These are phyloP conservation scores for Fusarium sp. DNA, from an alignment of 2,329 filamentous ascomycete genomes.

Conservation along the genomic window DNA sequence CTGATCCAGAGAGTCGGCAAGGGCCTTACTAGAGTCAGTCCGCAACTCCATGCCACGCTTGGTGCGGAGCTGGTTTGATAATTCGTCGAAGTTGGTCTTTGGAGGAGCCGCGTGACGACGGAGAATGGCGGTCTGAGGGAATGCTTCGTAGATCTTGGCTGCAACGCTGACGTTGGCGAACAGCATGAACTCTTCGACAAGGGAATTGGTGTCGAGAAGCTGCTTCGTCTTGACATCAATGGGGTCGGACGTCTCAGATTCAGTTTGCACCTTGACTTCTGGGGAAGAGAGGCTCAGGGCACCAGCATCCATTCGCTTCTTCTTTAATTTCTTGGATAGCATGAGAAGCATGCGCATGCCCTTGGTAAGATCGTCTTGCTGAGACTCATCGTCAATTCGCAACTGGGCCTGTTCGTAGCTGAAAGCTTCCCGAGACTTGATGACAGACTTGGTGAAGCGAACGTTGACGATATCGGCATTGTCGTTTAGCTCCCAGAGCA, in stretches of 20 bases:
- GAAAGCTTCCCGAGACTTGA: slow-evolving; percentile 95
- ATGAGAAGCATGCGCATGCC: slow-evolving; percentile 89
- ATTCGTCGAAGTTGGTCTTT: slow-evolving; percentile 95
- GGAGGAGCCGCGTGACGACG: slow-evolving; percentile 93
- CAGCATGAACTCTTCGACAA: slow-evolving; percentile 99
- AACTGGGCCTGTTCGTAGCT: slow-evolving; percentile 97
- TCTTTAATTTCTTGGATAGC: slow-evolving; percentile 91
- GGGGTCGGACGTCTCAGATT: slow-evolving; percentile 95
- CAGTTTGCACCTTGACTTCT: slow-evolving; percentile 94
- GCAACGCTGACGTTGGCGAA: slow-evolving; percentile 97
- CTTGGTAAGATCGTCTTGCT: slow-evolving; percentile 88
- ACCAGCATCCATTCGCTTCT: slow-evolving; percentile 96
- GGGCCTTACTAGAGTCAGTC: slow-evolving; percentile 88
- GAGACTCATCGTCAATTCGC: slow-evolving; percentile 88
- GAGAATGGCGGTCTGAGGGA: slow-evolving; percentile 94
- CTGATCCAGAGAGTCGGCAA: slow-evolving; percentile 89
- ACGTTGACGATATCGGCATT: slow-evolving; percentile 86
- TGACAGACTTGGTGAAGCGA: slow-evolving; percentile 97
- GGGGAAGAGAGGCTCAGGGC: slow-evolving; percentile 97
- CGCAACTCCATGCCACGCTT: slow-evolving; percentile 85
- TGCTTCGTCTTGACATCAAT: slow-evolving; percentile 97
- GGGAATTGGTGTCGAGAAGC: slow-evolving; percentile 93
- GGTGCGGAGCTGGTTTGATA: slow-evolving; percentile 88
- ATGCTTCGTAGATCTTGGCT: slow-evolving; percentile 87
- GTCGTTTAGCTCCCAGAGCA: slow-evolving; percentile 87